Conservation (phyloP, 352 stramenopile species). For the Phytophthora vignae region DNA sequence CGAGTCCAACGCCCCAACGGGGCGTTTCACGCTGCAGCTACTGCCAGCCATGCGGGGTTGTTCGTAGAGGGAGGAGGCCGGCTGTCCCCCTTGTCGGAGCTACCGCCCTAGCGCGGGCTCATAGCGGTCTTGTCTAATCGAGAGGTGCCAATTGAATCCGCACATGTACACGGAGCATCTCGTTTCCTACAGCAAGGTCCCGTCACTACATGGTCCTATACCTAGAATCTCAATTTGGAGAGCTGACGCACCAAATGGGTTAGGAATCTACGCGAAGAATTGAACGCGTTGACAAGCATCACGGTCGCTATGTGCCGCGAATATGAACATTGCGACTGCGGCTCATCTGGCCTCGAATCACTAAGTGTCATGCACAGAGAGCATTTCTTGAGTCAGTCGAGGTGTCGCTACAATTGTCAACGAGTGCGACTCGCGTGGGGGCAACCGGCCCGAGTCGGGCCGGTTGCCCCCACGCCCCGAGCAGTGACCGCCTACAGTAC, state of each 20-base stretch:
- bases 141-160: constrained; percentile 10
- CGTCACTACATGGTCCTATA: background rate
- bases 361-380: constrained; percentile 6
- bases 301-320: constrained; percentile 5
- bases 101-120: background rate
- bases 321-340: constrained; percentile 6
- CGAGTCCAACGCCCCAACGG: background rate
- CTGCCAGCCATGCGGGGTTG: background rate
- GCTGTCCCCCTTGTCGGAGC: background rate
- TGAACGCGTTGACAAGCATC: constrained; percentile 8
- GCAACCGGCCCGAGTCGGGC: too few species aligned
- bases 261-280: constrained; percentile 18
- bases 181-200: background rate
- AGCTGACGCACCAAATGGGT: background rate
- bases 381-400: constrained; percentile 25
- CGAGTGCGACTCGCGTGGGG: background rate
- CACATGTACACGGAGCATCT: background rate
- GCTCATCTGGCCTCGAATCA: constrained; percentile 16
- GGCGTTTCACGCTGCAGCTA: constrained; percentile 1
- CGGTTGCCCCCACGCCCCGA: too few species aligned
- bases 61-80: background rate
- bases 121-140: constrained; percentile 11
- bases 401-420: constrained; percentile 33
- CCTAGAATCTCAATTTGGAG: background rate
- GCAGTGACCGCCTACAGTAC: too few species aligned